phyloP scores from a whole-genome alignment of 495 filamentous ascomycete genomes.

The Penicillium atrosanguineum region DNA sequence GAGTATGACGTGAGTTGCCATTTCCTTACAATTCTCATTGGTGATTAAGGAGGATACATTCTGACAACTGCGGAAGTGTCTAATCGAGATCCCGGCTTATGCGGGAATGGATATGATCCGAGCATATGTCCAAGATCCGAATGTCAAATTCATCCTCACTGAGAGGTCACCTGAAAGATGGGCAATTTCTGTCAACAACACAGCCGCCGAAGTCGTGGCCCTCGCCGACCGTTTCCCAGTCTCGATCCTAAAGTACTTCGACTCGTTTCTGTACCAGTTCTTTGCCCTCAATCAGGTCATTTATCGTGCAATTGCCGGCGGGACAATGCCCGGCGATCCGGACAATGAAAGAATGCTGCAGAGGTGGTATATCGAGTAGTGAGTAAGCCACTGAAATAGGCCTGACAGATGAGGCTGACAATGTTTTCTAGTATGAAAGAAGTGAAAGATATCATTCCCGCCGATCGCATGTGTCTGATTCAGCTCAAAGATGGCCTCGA shows the following conservation, averaged over 20 bases:
- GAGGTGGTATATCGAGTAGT: slow-evolving; percentile 22
- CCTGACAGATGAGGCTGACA: neutral
- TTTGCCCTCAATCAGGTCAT: slow-evolving; percentile 11
- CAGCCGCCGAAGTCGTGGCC: slow-evolving; percentile 1
- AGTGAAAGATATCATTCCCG: slow-evolving; percentile 19
- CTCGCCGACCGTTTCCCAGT: slow-evolving; percentile 16
- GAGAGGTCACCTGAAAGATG: slow-evolving; percentile 24
- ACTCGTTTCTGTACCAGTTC: slow-evolving; percentile 12
- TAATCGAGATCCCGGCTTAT: slow-evolving; percentile 22
- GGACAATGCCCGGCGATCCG: slow-evolving; percentile 4
- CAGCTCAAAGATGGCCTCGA: slow-evolving; percentile 21
- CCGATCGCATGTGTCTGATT: slow-evolving; percentile 19
- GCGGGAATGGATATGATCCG: slow-evolving; percentile 13
- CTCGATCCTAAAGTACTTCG: slow-evolving; percentile 23
- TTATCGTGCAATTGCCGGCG: neutral
- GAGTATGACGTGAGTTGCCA: slow-evolving; percentile 19
- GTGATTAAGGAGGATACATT: neutral
- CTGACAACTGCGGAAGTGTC: slow-evolving; percentile 8
- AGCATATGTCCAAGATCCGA: slow-evolving; percentile 18
- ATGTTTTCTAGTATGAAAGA: slow-evolving; percentile 15
- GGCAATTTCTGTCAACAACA: slow-evolving; percentile 24
- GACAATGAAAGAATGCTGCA: slow-evolving; percentile 13
- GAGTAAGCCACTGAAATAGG: neutral
- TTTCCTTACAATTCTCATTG: neutral
- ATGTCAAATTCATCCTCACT: slow-evolving; percentile 31